Evolutionary conservation across 2,329 filamentous ascomycete genomes (phyloP), one percentile per base, ranked within the genome.

Genomic region (Fusarium irregulare): DNA sequence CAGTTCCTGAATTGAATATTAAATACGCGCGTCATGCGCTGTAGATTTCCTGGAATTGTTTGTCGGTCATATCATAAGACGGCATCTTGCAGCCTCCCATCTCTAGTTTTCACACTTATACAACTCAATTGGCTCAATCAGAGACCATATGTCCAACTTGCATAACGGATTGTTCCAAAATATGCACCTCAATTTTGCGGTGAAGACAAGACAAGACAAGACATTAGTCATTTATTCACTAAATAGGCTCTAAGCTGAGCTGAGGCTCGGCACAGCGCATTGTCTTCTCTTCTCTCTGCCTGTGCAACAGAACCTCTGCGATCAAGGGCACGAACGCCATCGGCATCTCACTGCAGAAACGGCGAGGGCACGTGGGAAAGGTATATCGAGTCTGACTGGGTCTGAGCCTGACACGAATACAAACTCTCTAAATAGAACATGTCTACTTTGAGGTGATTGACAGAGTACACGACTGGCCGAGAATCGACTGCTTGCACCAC

Each of bases 281-380:
- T 40, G 49, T 28, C 9, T 23, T 21, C 41, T 25, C 41, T 9
- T 20, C 30, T 49, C 30, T 49, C 44, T 28, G 1, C 27, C 7
- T 50, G 66, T 71, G 45, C 40, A 63, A 71, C 72, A 16, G 41
- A 58, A 51, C 56, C 40, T 70, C 67, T 51, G 55, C 57, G 54
- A 42, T 50, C 56, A 68, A 56, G 57, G 60, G 56, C 56, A 61
- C 32, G 56, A 59, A 74, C 72, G 68, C 72, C 72, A 74, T 74
- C 70, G 56, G 60, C 62, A 65, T 70, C 62, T 37, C 72, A 73
- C 72, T 21, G 56, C 72, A 72, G 63, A 45, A 51, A 54, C 34
- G 18, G 27, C 23, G 42, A 55, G 72, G 66, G 49, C 50, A 66
- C 68, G 68, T 73, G 72, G 72, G 45, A 68, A 51, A 51, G 21